Evolutionary conservation across 805 yeast species (phyloP).

Genomic region (Nakazawaea populi): DNA sequence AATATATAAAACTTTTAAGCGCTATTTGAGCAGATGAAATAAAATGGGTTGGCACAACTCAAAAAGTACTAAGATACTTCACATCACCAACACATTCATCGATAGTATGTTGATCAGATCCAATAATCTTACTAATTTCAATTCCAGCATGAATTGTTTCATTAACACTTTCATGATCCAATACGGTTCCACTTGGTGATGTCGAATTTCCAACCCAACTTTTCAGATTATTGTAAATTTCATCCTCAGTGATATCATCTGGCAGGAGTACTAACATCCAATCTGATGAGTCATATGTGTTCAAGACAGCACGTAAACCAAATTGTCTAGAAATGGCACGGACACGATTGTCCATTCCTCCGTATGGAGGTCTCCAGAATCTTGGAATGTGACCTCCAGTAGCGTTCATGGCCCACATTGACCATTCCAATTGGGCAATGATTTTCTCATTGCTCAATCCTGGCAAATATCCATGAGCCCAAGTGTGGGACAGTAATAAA

Average conservation of each 20-base stretch:
- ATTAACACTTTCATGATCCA: background rate
- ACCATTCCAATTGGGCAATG: slow-evolving; percentile 88
- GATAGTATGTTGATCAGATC: slow-evolving; percentile 30
- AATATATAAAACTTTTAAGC: too few species aligned
- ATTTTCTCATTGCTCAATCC: slow-evolving; percentile 69
- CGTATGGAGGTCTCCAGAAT: slow-evolving; percentile 95
- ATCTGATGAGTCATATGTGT: slow-evolving; percentile 89
- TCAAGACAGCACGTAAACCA: slow-evolving; percentile 79
- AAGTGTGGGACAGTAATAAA: slow-evolving; percentile 80
- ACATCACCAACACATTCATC: slow-evolving; percentile 60
- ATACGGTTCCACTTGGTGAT: background rate
- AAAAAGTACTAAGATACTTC: slow-evolving; percentile 25
- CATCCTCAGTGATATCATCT: slow-evolving; percentile 36
- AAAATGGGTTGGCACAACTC: slow-evolving; percentile 20
- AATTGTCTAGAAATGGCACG: slow-evolving; percentile 72
- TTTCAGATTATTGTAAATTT: slow-evolving; percentile 49
- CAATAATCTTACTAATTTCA: slow-evolving; percentile 48
- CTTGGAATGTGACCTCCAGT: slow-evolving; percentile 81
- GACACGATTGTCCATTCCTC: slow-evolving; percentile 84
- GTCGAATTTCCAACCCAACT: slow-evolving; percentile 32
- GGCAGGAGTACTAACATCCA: slow-evolving; percentile 64
- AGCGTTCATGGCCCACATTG: slow-evolving; percentile 96
- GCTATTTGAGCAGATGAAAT: too few species aligned
- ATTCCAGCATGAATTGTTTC: slow-evolving; percentile 65
- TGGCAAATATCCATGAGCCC: slow-evolving; percentile 87